Percentiles rank a stretch among this genome's conserved stretches.
Conservation (phyloP, 2,329 filamentous ascomycete genomes). For the Leptosphaerulina australis region DNA sequence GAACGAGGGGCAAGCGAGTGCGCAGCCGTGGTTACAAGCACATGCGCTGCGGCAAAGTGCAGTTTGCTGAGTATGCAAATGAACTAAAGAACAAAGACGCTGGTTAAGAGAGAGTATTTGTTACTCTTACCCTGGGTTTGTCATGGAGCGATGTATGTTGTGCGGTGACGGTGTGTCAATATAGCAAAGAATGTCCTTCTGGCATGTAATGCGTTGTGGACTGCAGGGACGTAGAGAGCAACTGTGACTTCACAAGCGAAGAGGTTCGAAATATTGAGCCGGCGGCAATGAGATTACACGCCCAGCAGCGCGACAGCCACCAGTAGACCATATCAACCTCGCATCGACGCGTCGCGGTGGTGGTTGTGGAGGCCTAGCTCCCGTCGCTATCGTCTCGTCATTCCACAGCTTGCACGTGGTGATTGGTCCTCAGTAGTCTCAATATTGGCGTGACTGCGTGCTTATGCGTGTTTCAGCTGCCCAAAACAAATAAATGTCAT, state of each 20-base stretch:
- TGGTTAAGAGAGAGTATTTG: constrained; percentile 11
- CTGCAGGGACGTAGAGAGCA: constrained; percentile 6
- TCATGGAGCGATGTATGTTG: constrained; percentile 22
- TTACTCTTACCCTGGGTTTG: constrained; percentile 22
- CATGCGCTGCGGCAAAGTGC: background rate
- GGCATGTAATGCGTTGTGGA: background rate
- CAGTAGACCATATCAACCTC: background rate
- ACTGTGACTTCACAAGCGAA: background rate
- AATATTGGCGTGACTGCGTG: constrained; percentile 4
- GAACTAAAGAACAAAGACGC: background rate
- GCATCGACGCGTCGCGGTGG: constrained; percentile 14
- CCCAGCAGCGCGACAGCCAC: background rate
- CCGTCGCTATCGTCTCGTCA: constrained; percentile 21
- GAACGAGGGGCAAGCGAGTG: constrained; percentile 15
- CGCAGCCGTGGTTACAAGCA: background rate
- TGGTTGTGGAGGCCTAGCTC: constrained; percentile 12
- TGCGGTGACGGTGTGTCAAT: constrained; percentile 27
- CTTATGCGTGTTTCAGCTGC: constrained; percentile 1
- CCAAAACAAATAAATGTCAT: background rate
- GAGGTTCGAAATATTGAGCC: background rate
- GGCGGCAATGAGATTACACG: background rate
- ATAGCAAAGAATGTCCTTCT: constrained; percentile 21
- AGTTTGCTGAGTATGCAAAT: background rate
- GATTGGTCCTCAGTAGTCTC: constrained; percentile 19
- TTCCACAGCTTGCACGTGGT: background rate